A percentile compares a stretch with the other conserved stretches of the same genome.
These are phyloP conservation scores for Lotus japonicus DNA, from an alignment of 306 rosid species.

Conservation along the genomic window DNA sequence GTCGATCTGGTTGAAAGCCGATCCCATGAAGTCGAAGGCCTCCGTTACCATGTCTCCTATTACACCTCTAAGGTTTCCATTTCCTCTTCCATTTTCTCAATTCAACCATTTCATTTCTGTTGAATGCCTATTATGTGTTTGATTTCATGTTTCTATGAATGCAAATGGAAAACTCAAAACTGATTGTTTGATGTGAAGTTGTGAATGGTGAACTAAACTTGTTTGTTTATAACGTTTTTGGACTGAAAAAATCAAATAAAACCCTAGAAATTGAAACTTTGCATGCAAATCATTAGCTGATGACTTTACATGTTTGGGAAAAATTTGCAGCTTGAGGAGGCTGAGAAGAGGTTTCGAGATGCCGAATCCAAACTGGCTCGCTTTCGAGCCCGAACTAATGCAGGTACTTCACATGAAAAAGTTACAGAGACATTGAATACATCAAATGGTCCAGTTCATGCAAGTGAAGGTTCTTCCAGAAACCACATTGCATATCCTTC, in stretches of 20 bases:
- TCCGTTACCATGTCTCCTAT: slow-evolving; percentile 36
- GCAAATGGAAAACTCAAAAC: no score
- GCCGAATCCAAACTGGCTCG: slow-evolving; percentile 47
- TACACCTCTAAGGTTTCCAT: slow-evolving; percentile 52
- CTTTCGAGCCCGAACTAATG: slow-evolving; percentile 31
- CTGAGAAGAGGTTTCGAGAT: slow-evolving; percentile 43
- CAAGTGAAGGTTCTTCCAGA: slow-evolving; percentile 23
- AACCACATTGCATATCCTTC: slow-evolving; percentile 24
- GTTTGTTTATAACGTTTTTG: no score
- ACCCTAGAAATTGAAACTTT: neutral
- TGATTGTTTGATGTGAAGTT: no score
- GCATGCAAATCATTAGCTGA: neutral
- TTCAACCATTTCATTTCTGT: no score
- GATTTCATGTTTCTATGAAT: no score
- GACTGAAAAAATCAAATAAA: neutral
- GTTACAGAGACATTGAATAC: slow-evolving; percentile 41
- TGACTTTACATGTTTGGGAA: no score
- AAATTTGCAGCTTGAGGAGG: slow-evolving; percentile 55
- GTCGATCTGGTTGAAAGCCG: slow-evolving; percentile 60
- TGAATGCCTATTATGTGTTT: no score
- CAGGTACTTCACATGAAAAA: neutral
- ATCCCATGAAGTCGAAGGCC: slow-evolving; percentile 41
- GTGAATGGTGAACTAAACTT: neutral
- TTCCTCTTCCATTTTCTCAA: neutral
- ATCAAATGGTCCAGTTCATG: slow-evolving; percentile 23